Evolutionary conservation across 345 rosid genomes (phyloP), one percentile per base, ranked within the genome.

Genomic region (Corchorus olitorius): DNA sequence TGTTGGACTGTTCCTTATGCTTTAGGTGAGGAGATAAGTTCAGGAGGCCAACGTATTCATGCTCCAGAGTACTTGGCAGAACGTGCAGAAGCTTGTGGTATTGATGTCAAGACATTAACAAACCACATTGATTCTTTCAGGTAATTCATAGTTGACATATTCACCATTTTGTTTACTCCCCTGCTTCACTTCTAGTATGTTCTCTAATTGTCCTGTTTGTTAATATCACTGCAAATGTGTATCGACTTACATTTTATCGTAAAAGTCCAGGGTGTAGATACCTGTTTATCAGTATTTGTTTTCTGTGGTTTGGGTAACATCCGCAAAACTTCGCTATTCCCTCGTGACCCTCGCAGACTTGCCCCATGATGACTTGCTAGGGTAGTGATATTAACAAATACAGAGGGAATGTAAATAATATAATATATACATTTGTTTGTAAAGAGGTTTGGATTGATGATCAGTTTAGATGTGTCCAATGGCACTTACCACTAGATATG

Each of bases 1-100:
- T 75, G 34, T 49, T 39, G 27, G 63, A 74, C 46, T 66, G n/a
- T 58, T 68, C 55, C 58, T 4, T 16, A 33, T 34, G 34, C 33
- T 64, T 58, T 49, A 93, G 99, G 99, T 2, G 97, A 93, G 90
- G 97, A 93, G 88, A 96, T 96, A 46, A 93, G 93, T 62, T 93
- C 99, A 5, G 99, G 98, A 80, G 97, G 91, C 56, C 98, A 96
- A 83, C 97, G 98, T 91, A 70, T 93, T 66, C 98, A 93, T 83
- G 89, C 82, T 52, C 89, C 97, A 33, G 94, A 93, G 56, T 65
- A 88, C 73, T 84, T 96, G 85, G 84, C 82, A 27, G 82, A 91
- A 86, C 97, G 91, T 16, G 99, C 98, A 8, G 75, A 79, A 79
- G 88, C 85, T 63, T 80, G 85, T 66, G 94, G 93, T 17, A 92